Evolutionary conservation across 163 green algal species (phyloP).

Genomic region (Chlamydomonas reinhardtii): DNA sequence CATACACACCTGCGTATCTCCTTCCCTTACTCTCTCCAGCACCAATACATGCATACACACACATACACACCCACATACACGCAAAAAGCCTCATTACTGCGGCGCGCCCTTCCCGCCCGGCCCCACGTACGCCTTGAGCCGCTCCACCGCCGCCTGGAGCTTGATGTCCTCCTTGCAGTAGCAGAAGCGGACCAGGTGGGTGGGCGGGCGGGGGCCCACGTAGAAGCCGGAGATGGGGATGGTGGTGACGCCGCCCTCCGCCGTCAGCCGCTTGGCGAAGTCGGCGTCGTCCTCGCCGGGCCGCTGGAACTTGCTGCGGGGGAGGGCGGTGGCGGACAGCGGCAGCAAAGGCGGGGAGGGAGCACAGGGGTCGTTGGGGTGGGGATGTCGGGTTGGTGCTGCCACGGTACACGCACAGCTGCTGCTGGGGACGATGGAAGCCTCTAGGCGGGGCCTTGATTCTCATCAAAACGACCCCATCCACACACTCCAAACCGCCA

Average conservation of each 20-base stretch:
- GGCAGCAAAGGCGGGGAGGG: no score
- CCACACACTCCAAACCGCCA: no score
- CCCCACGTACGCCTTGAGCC: slow-evolving; percentile 62
- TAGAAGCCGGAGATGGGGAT: slow-evolving; percentile 87
- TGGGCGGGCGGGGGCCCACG: slow-evolving; percentile 42
- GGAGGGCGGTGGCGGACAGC: not conserved
- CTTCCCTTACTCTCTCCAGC: no score
- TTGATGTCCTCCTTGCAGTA: slow-evolving; percentile 89
- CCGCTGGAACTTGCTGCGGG: slow-evolving; percentile 61
- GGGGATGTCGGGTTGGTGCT: not conserved
- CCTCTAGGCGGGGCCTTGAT: no score
- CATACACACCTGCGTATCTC: no score
- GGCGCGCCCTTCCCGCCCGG: not conserved
- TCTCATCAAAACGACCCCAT: no score
- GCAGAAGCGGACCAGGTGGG: slow-evolving; percentile 74
- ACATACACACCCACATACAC: no score
- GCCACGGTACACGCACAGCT: no score
- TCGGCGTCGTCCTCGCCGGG: slow-evolving; percentile 73
- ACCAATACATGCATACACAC: no score
- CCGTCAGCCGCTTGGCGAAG: slow-evolving; percentile 81
- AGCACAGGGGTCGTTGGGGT: no score
- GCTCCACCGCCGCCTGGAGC: slow-evolving; percentile 68
- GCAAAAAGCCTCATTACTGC: no score
- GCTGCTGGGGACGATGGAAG: no score
- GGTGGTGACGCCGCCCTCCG: slow-evolving; percentile 81